A percentile compares a stretch with the other conserved stretches of the same genome.
These are phyloP conservation scores for Lachancea quebecensis DNA, from an alignment of 805 yeast species.

Conservation along the genomic window DNA sequence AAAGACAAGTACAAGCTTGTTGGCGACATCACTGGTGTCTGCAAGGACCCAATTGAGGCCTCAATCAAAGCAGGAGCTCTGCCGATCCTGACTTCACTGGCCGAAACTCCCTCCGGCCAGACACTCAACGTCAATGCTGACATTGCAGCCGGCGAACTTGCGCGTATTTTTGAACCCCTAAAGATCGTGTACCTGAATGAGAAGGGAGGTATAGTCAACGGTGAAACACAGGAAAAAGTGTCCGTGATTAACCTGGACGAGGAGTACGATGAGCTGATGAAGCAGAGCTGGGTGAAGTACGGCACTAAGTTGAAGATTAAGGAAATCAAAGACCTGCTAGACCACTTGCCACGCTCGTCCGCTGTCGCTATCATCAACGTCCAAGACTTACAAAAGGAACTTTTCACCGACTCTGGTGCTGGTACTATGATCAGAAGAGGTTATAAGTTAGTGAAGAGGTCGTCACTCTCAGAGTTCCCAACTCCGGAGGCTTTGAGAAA, in stretches of 20 bases:
- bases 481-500: constrained; percentile 71
- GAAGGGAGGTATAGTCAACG: constrained; percentile 95
- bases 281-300: constrained; percentile 96
- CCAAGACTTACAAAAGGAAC: constrained; percentile 89
- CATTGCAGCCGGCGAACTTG: constrained; percentile 97
- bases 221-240: constrained; percentile 83
- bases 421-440: constrained; percentile 98
- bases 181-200: constrained; percentile 95
- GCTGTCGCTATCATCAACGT: constrained; percentile 97
- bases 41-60: constrained; percentile 86
- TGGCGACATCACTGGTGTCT: constrained; percentile 80
- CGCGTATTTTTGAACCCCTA: constrained; percentile 93
- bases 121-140: constrained; percentile 96
- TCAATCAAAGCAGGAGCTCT: constrained; percentile 93
- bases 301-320: constrained; percentile 96
- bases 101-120: constrained; percentile 96
- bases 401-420: constrained; percentile 98
- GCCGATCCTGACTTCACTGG: constrained; percentile 92
- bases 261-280: constrained; percentile 84
- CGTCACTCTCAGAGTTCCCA: constrained; percentile 58
- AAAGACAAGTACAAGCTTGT: constrained; percentile 86
- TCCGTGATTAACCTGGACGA: constrained; percentile 90
- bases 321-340: constrained; percentile 90
- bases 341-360: constrained; percentile 91
- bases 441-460: constrained; percentile 71